Evolutionary conservation across 164 flowering plant species (phyloP), one percentile per base, ranked within the genome.

Genomic region (Nymphaea thermarum): DNA sequence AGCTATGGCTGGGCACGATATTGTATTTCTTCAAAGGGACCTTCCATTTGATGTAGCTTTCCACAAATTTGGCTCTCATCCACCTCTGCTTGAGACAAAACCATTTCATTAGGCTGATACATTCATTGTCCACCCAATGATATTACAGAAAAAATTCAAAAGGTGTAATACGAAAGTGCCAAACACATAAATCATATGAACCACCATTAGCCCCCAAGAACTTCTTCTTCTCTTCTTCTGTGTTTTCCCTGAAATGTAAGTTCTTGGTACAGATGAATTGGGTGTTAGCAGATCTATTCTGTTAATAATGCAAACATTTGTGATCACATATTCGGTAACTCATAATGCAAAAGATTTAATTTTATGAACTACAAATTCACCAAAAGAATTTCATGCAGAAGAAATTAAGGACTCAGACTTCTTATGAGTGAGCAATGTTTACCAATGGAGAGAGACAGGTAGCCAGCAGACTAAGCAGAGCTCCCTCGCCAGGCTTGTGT

Each of bases 401-500:
- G 51, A n/a, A 62, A n/a, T n/a, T n/a, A n/a, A 18, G 44, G 17
- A n/a, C 10, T 18, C 44, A 15, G 36, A 25, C 36, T 25, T 25
- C 36, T 25, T 1, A 25, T 25, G 36, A 25, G 36, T 25, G 65
- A 60, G 44, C 41, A 65, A 57, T 36, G 25, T 3, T 66, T 76
- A 86, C 90, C 83, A 83, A 4, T 53, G 93, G 89, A 2, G 85
- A 71, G 59, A 89, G 82, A 2, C 83, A 3, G 18, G 86, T 73
- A 36, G 92, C 86, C 17, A 83, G 18, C 65, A 84, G 70, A 65
- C 78, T 68, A 1, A 78, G 71, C 0, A 86, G 63, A 11, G 76
- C 5, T 7, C 90, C 85, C 80, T 87, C 90, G n/a, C 83, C 85
- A 6, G 95, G 95, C 68, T 89, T 89, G 63, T 86, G 90, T 70